Conservation (phyloP, 371 early-diverging fungal genomes). For the Nematocida sp. region DNA sequence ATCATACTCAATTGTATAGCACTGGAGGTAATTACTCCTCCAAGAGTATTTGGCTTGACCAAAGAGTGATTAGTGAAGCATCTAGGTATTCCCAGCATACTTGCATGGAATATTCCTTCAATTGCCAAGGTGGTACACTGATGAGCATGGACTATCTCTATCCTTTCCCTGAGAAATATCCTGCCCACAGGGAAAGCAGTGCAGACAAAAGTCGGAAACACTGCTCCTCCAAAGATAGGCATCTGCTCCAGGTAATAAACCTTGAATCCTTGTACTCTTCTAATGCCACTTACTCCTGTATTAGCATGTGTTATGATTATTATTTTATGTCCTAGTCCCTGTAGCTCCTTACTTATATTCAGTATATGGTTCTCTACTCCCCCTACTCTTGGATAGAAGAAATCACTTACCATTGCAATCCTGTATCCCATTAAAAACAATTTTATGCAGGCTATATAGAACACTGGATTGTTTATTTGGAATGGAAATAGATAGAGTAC, state of each 20-base stretch:
- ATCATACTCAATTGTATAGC: slow-evolving; percentile 80
- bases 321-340: slow-evolving; percentile 82
- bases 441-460: background rate
- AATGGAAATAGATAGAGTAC: slow-evolving; percentile 9
- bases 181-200: slow-evolving; percentile 80
- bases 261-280: slow-evolving; percentile 67
- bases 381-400: slow-evolving; percentile 91
- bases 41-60: slow-evolving; percentile 85
- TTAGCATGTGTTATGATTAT: slow-evolving; percentile 58
- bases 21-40: slow-evolving; percentile 84
- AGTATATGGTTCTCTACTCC: slow-evolving; percentile 94
- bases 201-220: slow-evolving; percentile 82
- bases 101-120: slow-evolving; percentile 86
- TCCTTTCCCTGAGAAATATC: slow-evolving; percentile 78
- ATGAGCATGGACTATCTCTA: slow-evolving; percentile 93
- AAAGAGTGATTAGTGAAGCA: slow-evolving; percentile 96
- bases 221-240: slow-evolving; percentile 75
- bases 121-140: slow-evolving; percentile 83
- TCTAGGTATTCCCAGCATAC: slow-evolving; percentile 82
- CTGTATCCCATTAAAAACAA: slow-evolving; percentile 24
- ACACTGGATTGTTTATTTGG: background rate
- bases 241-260: slow-evolving; percentile 85
- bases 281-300: slow-evolving; percentile 67
- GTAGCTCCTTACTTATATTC: slow-evolving; percentile 77
- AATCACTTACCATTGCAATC: slow-evolving; percentile 70